These are phyloP conservation scores for Pyrenophora tritici-repentis DNA, from an alignment of 2,329 filamentous ascomycete species.

Conservation along the genomic window DNA sequence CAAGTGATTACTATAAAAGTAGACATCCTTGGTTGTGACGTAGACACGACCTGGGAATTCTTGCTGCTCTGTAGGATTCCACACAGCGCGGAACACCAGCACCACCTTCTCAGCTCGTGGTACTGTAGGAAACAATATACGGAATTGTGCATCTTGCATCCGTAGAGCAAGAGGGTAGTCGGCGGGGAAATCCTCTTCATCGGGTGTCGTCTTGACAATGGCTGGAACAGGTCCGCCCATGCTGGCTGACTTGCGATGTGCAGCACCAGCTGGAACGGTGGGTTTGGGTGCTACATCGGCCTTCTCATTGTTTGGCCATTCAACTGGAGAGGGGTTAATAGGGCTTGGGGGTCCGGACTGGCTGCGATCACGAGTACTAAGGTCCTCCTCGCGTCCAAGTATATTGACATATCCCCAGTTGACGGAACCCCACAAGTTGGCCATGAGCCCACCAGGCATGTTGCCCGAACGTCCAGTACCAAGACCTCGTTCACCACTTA, in stretches of 20 bases:
- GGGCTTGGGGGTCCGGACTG: constrained; percentile 45
- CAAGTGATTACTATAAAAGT: constrained; percentile 95
- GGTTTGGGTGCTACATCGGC: constrained; percentile 15
- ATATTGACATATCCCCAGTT: constrained; percentile 75
- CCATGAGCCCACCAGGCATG: constrained; percentile 83
- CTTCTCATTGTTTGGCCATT: constrained; percentile 29
- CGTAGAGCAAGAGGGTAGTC: constrained; percentile 82
- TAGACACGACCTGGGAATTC: constrained; percentile 86
- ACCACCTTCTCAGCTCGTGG: constrained; percentile 79
- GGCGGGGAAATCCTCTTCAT: constrained; percentile 65
- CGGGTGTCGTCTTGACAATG: constrained; percentile 20
- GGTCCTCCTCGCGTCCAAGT: constrained; percentile 60
- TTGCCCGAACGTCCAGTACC: constrained; percentile 65
- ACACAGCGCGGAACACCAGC: constrained; percentile 90
- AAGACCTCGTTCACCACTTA: constrained; percentile 76
- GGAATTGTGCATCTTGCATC: constrained; percentile 90
- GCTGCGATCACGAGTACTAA: constrained; percentile 34
- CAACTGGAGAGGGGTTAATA: constrained; percentile 24
- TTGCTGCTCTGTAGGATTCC: constrained; percentile 76
- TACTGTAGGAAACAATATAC: constrained; percentile 84
- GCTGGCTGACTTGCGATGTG: constrained; percentile 63
- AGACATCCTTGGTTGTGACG: constrained; percentile 83
- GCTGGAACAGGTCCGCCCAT: constrained; percentile 50
- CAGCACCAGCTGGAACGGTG: constrained; percentile 16
- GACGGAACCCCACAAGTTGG: constrained; percentile 90